Evolutionary conservation across 176 grass and related monocot species (phyloP), one percentile per base, ranked within the genome.

Genomic region (Puya raimondii): DNA sequence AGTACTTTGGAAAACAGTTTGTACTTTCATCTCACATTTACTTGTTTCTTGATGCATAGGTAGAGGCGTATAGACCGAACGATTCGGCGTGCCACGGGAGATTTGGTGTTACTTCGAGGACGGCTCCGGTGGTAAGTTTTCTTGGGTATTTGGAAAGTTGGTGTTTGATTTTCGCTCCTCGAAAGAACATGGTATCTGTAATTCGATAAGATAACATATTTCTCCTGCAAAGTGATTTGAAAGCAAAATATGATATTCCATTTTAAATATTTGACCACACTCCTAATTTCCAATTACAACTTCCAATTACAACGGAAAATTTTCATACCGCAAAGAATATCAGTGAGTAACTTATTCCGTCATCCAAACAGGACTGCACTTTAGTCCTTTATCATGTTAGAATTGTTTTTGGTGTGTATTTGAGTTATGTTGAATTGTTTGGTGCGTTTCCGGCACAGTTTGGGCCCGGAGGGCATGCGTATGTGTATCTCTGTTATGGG

Each of bases 401-500:
- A 5, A 51, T 56, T 11, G 14, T 50, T 26, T 26, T 51, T 65
- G 21, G 26, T 42, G 54, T 68, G 29, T 23, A 69, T 22, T 3
- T 68, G 21, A 2, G 47, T 23, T 70, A 29, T 47, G 16, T 15
- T 48, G 72, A 51, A 7, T 58, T 4, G 53, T 66, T 33, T 64
- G 17, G 21, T 29, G 5, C 4, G n/a, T 69, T 3, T 11, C 6
- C 23, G 69, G 47, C 20, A 65, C 72, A 97, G 93, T 97, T 97
- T 79, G 93, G 93, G 67, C 84, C 86, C 0, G 89, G 89, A 70
- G 93, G 93, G 53, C 93, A 90, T 85, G 81, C 89, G 0, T 92
- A 92, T 81, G 93, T 97, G 21, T 92, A 92, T 47, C 82, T 97
- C 2, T 92, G 93, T 76, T 97, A 92, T 74, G 93, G 86, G n/a